Conservation (phyloP, 2,329 filamentous ascomycete genomes). For the Metarhizium sp. region DNA sequence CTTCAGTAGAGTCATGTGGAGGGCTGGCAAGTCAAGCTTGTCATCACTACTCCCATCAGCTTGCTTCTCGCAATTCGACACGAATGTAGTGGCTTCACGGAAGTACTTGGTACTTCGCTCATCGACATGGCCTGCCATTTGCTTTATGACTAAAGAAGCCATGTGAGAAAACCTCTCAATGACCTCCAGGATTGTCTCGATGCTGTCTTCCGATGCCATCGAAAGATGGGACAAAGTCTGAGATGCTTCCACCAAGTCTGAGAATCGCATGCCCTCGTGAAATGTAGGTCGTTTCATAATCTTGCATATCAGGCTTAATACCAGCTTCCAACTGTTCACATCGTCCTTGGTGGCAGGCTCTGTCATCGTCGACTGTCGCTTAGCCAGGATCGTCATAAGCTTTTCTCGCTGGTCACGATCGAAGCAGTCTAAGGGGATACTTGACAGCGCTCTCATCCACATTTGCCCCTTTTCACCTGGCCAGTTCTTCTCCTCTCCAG, state of each 20-base stretch:
- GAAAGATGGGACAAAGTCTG: constrained; percentile 20
- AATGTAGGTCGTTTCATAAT: constrained; percentile 42
- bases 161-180: constrained; percentile 22
- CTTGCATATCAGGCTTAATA: constrained; percentile 37
- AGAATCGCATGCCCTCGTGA: constrained; percentile 36
- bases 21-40: constrained; percentile 14
- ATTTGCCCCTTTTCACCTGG: constrained; percentile 18
- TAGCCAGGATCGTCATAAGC: constrained; percentile 27
- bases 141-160: constrained; percentile 25
- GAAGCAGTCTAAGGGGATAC: constrained; percentile 28
- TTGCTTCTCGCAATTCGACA: constrained; percentile 14
- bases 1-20: constrained; percentile 27
- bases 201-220: constrained; percentile 12
- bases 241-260: constrained; percentile 24
- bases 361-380: constrained; percentile 14
- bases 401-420: constrained; percentile 33
- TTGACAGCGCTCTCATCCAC: constrained; percentile 23
- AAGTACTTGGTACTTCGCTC: constrained; percentile 34
- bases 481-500: constrained; percentile 21
- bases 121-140: constrained; percentile 34
- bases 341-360: constrained; percentile 17
- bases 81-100: constrained; percentile 16
- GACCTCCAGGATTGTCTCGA: constrained; percentile 21
- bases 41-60: not conserved
- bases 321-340: constrained; percentile 22